A percentile compares a stretch with the other conserved stretches of the same genome.
phyloP scores from a whole-genome alignment of 2,329 filamentous ascomycete genomes.

The Cercospora zeina region DNA sequence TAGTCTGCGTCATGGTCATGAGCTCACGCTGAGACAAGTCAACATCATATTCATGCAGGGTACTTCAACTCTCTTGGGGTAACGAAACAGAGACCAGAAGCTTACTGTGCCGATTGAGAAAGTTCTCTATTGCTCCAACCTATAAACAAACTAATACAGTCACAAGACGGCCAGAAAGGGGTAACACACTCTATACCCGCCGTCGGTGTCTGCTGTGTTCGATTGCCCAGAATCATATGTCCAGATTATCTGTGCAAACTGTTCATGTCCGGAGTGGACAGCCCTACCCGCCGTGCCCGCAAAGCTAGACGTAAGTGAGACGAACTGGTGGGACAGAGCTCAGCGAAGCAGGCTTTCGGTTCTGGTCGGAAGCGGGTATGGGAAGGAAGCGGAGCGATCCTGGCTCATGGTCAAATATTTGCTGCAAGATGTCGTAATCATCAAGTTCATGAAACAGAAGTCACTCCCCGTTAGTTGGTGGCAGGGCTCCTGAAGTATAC shows the following conservation, averaged over 20 bases:
- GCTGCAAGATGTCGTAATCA: not conserved
- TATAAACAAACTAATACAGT: not conserved
- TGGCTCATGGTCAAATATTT: not conserved
- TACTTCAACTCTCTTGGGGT: not conserved
- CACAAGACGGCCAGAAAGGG: not conserved
- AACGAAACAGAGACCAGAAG: not conserved
- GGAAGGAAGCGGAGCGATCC: not conserved
- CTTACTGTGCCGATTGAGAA: not conserved
- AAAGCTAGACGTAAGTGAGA: not conserved
- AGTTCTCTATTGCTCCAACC: not conserved
- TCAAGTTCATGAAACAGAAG: constrained; percentile 1
- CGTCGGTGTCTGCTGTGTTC: not conserved
- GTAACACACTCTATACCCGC: not conserved
- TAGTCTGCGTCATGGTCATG: not conserved
- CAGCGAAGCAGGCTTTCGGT: not conserved
- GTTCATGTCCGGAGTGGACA: not conserved
- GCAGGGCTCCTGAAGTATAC: not conserved
- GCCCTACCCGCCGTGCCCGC: constrained; percentile 1
- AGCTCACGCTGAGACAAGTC: not conserved
- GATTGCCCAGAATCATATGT: not conserved
- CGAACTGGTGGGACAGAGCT: not conserved
- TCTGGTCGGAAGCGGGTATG: not conserved
- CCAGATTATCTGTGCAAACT: not conserved
- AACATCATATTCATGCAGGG: not conserved
- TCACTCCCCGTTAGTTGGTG: not conserved